These are phyloP conservation scores for Endothia cerciana DNA, from an alignment of 2,329 filamentous ascomycete genomes.

Conservation along the genomic window DNA sequence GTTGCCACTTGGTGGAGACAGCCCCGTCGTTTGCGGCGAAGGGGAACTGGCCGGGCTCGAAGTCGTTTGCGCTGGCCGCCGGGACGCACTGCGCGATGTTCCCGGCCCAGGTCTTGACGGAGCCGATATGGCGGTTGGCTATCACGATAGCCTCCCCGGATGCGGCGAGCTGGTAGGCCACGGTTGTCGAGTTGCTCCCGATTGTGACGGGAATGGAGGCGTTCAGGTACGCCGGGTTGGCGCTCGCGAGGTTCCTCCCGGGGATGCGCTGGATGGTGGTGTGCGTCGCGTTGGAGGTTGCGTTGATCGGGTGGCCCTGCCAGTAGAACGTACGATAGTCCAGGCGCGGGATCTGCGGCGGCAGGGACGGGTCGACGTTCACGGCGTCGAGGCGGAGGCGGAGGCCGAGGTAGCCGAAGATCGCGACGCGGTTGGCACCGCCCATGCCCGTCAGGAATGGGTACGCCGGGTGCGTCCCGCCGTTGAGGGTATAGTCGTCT, in stretches of 20 bases:
- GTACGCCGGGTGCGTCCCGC: constrained; percentile 26
- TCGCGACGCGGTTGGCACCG: constrained; percentile 25
- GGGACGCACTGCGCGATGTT: constrained; percentile 70
- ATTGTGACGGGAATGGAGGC: constrained; percentile 62
- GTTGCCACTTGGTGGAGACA: constrained; percentile 28
- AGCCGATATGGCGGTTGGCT: constrained; percentile 60
- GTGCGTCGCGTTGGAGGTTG: constrained; percentile 37
- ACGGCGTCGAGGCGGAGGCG: constrained; percentile 23
- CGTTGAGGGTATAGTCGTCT: constrained; percentile 26
- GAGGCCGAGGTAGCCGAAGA: constrained; percentile 27
- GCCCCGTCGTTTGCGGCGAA: constrained; percentile 40
- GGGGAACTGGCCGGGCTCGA: constrained; percentile 70
- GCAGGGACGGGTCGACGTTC: constrained; percentile 25
- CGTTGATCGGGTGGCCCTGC: constrained; percentile 27
- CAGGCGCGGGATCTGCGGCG: constrained; percentile 21
- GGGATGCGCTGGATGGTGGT: constrained; percentile 30
- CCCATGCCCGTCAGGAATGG: constrained; percentile 26
- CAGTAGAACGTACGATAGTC: constrained; percentile 28
- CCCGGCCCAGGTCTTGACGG: constrained; percentile 55
- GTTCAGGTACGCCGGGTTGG: constrained; percentile 57
- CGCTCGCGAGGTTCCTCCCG: constrained; percentile 47
- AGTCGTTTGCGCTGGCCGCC: constrained; percentile 50
- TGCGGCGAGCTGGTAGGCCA: constrained; percentile 48
- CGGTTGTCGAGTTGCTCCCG: constrained; percentile 46
- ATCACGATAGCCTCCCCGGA: constrained; percentile 55